Percentiles rank a stretch among this genome's conserved stretches.
Evolutionary conservation across 768 basidiomycete species (phyloP).

Genomic region (Suillus cothurnatus): DNA sequence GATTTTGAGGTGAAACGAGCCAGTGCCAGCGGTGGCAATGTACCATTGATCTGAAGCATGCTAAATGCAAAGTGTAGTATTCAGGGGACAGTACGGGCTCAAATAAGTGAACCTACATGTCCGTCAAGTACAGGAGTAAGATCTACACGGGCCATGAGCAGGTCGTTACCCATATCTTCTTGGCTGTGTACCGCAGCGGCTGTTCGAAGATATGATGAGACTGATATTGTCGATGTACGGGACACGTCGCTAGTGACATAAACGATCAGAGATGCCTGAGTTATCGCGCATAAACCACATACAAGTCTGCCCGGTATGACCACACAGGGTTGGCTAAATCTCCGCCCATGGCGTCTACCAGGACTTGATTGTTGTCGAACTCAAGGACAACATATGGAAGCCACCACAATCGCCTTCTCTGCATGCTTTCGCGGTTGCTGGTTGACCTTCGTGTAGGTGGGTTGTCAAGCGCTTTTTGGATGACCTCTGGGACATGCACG

Average conservation of each 20-base stretch:
- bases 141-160: conserved; percentile 92
- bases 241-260: conserved; percentile 81
- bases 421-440: conserved; percentile 87
- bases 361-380: conserved; percentile 96
- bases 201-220: conserved; percentile 91
- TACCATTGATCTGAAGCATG: conserved; percentile 93
- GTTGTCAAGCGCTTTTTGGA: conserved; percentile 77
- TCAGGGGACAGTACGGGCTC: conserved; percentile 16
- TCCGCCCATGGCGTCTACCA: conserved; percentile 96
- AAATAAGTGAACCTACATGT: conserved; percentile 49
- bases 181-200: conserved; percentile 69
- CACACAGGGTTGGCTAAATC: conserved; percentile 88
- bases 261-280: conserved; percentile 10
- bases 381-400: conserved; percentile 97
- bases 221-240: conserved; percentile 87
- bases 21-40: conserved; percentile 76
- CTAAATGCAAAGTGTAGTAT: conserved; percentile 36
- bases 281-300: conserved; percentile 35
- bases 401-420: conserved; percentile 92
- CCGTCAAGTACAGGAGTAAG: conserved; percentile 82
- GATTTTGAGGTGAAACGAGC: conserved; percentile 95
- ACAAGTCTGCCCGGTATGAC: conserved; percentile 98
- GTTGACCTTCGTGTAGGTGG: conserved; percentile 57
- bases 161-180: conserved; percentile 96
- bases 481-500: conserved; percentile 77